Evolutionary conservation across 768 basidiomycete species (phyloP), one percentile per base, ranked within the genome.

Genomic region (Russula lepida): DNA sequence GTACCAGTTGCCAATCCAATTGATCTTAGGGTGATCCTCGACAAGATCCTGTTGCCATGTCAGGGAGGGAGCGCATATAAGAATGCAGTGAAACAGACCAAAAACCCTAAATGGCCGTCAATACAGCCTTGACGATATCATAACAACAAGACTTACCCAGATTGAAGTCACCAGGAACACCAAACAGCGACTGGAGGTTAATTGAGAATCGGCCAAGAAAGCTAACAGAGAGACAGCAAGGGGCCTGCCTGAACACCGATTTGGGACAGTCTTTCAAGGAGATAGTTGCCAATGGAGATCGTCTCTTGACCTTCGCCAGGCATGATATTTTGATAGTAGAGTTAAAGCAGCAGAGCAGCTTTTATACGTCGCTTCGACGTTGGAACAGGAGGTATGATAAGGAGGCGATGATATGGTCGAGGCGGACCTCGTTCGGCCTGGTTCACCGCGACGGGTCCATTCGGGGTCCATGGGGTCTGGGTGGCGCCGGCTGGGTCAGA

Each of bases 1-100:
- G 6, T 71, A 86, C 87, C 88, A 89, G 69, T 91, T 89, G 5
- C 93, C 94, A 56, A 94, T 80, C 93, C 93, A 95, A 17, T 88
- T 76, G 43, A 97, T 84, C 6, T 70, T 78, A 2, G 84, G 80
- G 69, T 90, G 81, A 62, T 88, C 88, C 71, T 95, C 92, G 55
- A 97, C 78, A 33, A 87, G 76, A 71, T 97, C 92, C 83, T 92
- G 68, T 25, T 64, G 28, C 32, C n/a, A 39, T 39, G 48, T 32
- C 39, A 44, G 27, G 33, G 47, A 27, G 64, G 63, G 25, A 66
- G 52, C 30, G 19, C 19, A 52, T 41, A 28, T 19, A n/a, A 49
- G 23, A 48, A 25, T 21, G 35, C 63, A 28, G 61, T 12, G 21
- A 21, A 41, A 69, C 71, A 46, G 67, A 83, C 81, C 69, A 84